Percentiles rank a stretch among this genome's conserved stretches.
phyloP scores from a whole-genome alignment of 208 protist genomes.

The Trypanosomatidae sp. region DNA sequence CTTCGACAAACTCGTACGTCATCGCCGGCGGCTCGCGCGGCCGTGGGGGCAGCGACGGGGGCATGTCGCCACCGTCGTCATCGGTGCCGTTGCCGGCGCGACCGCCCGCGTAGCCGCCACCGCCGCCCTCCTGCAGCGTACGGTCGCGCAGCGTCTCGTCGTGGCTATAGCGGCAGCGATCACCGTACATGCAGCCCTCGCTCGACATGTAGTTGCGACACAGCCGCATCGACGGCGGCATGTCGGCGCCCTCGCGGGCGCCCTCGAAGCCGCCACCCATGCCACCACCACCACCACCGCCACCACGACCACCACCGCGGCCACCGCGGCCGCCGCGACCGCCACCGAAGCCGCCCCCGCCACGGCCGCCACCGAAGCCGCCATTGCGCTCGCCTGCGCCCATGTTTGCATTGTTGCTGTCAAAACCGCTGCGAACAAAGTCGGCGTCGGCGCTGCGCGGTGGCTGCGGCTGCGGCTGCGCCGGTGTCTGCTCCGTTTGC shows the following conservation, averaged over 20 bases:
- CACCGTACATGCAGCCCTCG: constrained; percentile 68
- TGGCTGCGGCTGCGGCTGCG: constrained; percentile 46
- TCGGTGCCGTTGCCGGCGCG: neutral
- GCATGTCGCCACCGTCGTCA: neutral
- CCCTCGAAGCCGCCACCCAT: constrained; percentile 1
- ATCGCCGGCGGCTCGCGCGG: constrained; percentile 9
- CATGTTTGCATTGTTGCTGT: constrained; percentile 1
- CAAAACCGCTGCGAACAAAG: constrained; percentile 7
- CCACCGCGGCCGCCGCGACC: constrained; percentile 19
- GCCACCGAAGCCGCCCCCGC: constrained; percentile 11
- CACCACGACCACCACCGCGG: constrained; percentile 13
- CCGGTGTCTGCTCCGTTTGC: too few relatives aligned
- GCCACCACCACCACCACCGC: constrained; percentile 9
- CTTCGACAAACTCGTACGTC: constrained; percentile 22
- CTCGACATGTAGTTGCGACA: constrained; percentile 61
- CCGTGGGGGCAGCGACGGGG: constrained; percentile 6
- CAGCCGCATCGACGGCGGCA: constrained; percentile 10
- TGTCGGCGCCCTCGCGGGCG: neutral
- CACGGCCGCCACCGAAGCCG: constrained; percentile 9
- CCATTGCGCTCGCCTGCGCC: neutral
- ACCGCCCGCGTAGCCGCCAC: constrained; percentile 5
- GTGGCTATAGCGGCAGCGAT: constrained; percentile 74
- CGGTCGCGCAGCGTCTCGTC: constrained; percentile 19
- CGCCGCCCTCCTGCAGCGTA: constrained; percentile 5
- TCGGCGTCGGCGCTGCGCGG: constrained; percentile 17